Conservation (phyloP, 805 yeast species). For the Geotrichum ghanense region DNA sequence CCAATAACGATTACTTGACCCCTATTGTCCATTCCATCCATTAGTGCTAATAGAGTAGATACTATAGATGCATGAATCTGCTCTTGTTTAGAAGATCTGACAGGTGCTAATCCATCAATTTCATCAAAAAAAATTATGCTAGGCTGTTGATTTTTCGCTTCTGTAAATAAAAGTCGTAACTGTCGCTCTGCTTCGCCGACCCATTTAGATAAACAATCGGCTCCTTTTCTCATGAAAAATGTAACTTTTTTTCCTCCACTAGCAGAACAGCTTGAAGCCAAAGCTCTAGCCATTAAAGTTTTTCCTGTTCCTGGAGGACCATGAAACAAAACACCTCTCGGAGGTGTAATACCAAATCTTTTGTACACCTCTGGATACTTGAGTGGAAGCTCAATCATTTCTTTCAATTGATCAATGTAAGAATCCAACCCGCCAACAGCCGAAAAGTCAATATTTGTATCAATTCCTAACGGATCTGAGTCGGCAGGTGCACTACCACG, state of each 20-base stretch:
- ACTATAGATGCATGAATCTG: conserved; percentile 97
- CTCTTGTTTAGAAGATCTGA: conserved; percentile 92
- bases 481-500: conserved; percentile 45
- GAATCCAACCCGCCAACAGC: conserved; percentile 87
- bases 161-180: conserved; percentile 80
- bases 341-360: conserved; percentile 85
- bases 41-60: conserved; percentile 83
- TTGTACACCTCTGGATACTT: conserved; percentile 89
- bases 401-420: conserved; percentile 85
- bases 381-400: conserved; percentile 91
- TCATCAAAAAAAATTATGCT: conserved; percentile 94
- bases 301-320: conserved; percentile 99
- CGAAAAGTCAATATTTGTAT: conserved; percentile 71
- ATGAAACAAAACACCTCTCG: conserved; percentile 93
- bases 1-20: conserved; percentile 98
- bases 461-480: conserved; percentile 86
- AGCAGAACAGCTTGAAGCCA: conserved; percentile 89
- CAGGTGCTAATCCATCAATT: conserved; percentile 97
- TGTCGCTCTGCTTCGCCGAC: conserved; percentile 99
- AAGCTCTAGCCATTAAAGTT: conserved; percentile 93
- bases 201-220: conserved; percentile 95
- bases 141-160: conserved; percentile 93
- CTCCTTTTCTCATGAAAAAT: conserved; percentile 97
- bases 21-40: conserved; percentile 99
- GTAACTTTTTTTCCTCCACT: conserved; percentile 69